Conservation (phyloP, 139 green algal species). For the Parachlorella kessleri region DNA sequence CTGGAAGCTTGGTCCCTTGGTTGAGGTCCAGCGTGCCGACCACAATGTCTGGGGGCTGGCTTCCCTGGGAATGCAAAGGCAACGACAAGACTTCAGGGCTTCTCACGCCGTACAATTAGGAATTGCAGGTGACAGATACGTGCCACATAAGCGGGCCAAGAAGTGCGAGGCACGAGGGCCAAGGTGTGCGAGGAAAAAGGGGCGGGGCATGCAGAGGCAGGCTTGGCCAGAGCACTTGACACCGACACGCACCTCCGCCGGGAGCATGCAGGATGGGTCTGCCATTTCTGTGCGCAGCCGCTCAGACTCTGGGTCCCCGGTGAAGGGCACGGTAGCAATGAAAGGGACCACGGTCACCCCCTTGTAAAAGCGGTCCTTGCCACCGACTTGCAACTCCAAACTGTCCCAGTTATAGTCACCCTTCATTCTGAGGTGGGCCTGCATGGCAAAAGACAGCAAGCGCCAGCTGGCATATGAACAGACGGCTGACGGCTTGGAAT, state of each 20-base stretch:
- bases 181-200: too few species aligned
- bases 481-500: too few species aligned
- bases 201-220: too few species aligned
- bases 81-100: too few species aligned
- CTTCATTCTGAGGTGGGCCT: constrained; percentile 81
- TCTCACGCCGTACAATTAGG: too few species aligned
- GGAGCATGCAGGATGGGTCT: constrained; percentile 64
- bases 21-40: constrained; percentile 83
- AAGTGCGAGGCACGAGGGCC: too few species aligned
- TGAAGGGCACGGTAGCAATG: constrained; percentile 46
- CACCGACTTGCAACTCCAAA: constrained; percentile 61
- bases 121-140: background rate
- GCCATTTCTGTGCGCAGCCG: constrained; percentile 28
- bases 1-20: constrained; percentile 61
- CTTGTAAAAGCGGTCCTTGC: constrained; percentile 51
- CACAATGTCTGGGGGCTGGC: constrained; percentile 42
- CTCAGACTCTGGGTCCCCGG: constrained; percentile 4
- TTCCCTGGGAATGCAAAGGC: background rate
- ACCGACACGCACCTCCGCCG: constrained; percentile 46
- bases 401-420: constrained; percentile 71
- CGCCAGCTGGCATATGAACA: too few species aligned
- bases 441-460: constrained; percentile 1
- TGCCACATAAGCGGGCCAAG: too few species aligned
- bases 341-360: constrained; percentile 50
- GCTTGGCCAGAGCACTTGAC: too few species aligned